These are phyloP conservation scores for Sphaerulina musiva DNA, from an alignment of 2,329 filamentous ascomycete species.

Conservation along the genomic window DNA sequence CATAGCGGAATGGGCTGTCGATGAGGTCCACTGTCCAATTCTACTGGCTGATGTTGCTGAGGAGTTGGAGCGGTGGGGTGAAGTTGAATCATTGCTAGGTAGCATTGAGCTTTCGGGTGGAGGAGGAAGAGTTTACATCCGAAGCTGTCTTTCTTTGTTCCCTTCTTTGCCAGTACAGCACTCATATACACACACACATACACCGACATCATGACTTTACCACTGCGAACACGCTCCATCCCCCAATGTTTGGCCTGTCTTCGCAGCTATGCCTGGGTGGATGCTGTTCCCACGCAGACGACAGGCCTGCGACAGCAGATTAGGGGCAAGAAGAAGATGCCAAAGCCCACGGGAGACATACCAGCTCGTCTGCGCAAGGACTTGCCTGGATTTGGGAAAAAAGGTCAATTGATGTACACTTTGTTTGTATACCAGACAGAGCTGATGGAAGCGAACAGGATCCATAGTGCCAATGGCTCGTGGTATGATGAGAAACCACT, in stretches of 20 bases:
- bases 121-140: not conserved
- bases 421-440: not conserved
- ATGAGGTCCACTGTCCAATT: slow-evolving; percentile 13
- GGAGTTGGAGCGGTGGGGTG: no score
- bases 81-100: not conserved
- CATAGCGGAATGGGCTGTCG: slow-evolving; percentile 18
- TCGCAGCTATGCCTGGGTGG: slow-evolving; percentile 24
- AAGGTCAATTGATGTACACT: slow-evolving; percentile 31
- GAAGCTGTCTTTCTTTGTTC: not conserved
- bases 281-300: slow-evolving; percentile 6
- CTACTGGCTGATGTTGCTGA: not conserved
- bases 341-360: slow-evolving; percentile 33
- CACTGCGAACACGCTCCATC: slow-evolving; percentile 18
- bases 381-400: slow-evolving; percentile 47
- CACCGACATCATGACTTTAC: slow-evolving; percentile 19
- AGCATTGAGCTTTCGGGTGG: not conserved
- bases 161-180: not conserved
- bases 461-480: slow-evolving; percentile 47
- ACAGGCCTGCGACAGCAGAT: slow-evolving; percentile 27
- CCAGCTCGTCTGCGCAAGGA: slow-evolving; percentile 49
- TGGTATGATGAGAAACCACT: slow-evolving; percentile 51
- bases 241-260: slow-evolving; percentile 30
- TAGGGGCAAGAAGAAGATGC: slow-evolving; percentile 35
- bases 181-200: not conserved
- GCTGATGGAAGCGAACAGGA: slow-evolving; percentile 36